Evolutionary conservation across 371 early-diverging fungal genomes (phyloP).

Genomic region (Nematocida sp.): DNA sequence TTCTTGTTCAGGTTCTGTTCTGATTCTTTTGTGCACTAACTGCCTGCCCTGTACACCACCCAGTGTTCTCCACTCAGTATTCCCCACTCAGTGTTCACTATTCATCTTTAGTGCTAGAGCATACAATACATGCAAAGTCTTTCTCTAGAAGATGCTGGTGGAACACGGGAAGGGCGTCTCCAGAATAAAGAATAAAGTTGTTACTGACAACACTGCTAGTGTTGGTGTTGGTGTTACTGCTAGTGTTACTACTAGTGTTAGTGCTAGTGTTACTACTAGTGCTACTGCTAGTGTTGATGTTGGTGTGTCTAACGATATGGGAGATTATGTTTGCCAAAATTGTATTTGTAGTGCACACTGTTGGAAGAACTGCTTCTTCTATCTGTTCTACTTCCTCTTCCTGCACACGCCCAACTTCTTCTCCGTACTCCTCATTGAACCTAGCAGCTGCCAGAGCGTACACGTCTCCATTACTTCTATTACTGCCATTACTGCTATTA

Average conservation of each 20-base stretch:
- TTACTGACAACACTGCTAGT: not conserved
- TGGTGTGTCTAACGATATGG: not conserved
- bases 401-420: not conserved
- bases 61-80: too few species aligned
- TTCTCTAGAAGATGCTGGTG: conserved; percentile 5
- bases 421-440: conserved; percentile 6
- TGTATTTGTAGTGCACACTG: not conserved
- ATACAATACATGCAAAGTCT: conserved; percentile 23
- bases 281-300: not conserved
- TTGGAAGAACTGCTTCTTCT: not conserved
- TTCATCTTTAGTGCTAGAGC: not conserved
- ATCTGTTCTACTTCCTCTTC: not conserved
- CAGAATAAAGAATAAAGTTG: conserved; percentile 30
- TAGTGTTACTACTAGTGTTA: not conserved
- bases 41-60: too few species aligned
- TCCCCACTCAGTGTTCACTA: too few species aligned
- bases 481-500: not conserved
- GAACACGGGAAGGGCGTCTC: conserved; percentile 13
- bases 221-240: not conserved
- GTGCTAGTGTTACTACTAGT: not conserved
- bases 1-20: too few species aligned
- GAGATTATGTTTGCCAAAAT: conserved; percentile 24
- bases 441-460: not conserved
- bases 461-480: not conserved
- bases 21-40: too few species aligned